A percentile compares a stretch with the other conserved stretches of the same genome.
Evolutionary conservation across 495 filamentous ascomycete species (phyloP).

Genomic region (Hyphodiscus hymeniophilus): DNA sequence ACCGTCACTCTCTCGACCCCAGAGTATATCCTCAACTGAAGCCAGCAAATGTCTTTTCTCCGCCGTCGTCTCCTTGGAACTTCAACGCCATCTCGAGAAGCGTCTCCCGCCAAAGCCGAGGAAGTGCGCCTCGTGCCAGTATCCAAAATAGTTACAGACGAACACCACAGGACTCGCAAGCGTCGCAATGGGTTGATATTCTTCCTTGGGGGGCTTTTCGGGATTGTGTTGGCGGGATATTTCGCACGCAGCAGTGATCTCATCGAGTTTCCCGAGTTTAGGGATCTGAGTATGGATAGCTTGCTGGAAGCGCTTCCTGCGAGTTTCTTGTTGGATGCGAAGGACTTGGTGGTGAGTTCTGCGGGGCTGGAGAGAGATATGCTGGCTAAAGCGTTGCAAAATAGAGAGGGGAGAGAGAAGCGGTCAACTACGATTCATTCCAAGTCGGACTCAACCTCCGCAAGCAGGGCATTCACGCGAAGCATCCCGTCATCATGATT

Average conservation of each 20-base stretch:
- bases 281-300: conserved; percentile 76
- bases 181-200: conserved; percentile 75
- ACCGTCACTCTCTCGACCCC: too few species aligned
- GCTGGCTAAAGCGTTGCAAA: conserved; percentile 13
- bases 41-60: conserved; percentile 41
- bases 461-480: conserved; percentile 71
- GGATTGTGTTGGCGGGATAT: conserved; percentile 70
- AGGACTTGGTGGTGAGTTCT: conserved; percentile 68
- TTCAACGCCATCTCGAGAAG: conserved; percentile 28
- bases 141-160: conserved; percentile 21
- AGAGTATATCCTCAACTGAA: too few species aligned
- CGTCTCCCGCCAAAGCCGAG: conserved; percentile 36
- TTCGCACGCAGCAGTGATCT: conserved; percentile 80
- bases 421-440: conserved; percentile 88
- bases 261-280: conserved; percentile 69
- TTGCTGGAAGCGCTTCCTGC: conserved; percentile 78
- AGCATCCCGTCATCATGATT: conserved; percentile 92
- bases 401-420: conserved; percentile 76
- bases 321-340: conserved; percentile 72
- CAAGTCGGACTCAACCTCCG: conserved; percentile 75
- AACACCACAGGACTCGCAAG: conserved; percentile 39
- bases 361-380: not conserved
- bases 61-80: conserved; percentile 36
- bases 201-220: conserved; percentile 72
- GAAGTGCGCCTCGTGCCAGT: conserved; percentile 28